Evolutionary conservation across 768 basidiomycete species (phyloP), one percentile per base, ranked within the genome.

Genomic region (Hirschioporus abietinus): DNA sequence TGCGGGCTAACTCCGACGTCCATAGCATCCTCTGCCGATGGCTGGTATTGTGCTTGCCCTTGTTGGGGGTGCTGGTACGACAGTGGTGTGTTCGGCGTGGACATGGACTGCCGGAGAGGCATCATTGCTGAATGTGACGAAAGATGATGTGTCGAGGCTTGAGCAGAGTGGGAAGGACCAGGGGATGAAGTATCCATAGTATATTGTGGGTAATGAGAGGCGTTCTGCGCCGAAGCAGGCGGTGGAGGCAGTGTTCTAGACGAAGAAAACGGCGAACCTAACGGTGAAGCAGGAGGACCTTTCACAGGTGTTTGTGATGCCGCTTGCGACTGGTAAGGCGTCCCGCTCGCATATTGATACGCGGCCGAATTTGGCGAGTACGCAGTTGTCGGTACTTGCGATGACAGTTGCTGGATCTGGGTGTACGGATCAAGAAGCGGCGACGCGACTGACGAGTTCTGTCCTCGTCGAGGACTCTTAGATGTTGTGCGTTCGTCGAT

Each of bases 391-490:
- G 65, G 17, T 52, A 52, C 42, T 20, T 52, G 42, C 42, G 42
- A 52, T 52, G 42, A 52, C 20, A 52, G 42, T 63, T 10, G 67
- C 77, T 90, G 90, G 67, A 86, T 74, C n/a, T 88, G 78, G 65
- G 87, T 81, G 74, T 91, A 92, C 34, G 88, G 86, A 75, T 92
- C 90, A 70, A 91, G 80, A 70, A 89, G 82, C 59, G 91, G 90
- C 23, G 90, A 91, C 60, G 60, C 30, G 24, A 34, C 60, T 12
- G 24, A 25, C 3, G 60, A 25, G 9, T 25, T 61, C 12, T 61
- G 60, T 15, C 60, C 60, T 25, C 60, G 60, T 69, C 88, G 84
- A 65, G 81, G 80, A 36, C 76, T 66, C 66, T 83, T 84, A 70
- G 79, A 76, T 60, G 84, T 79, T 61, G 82, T 76, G 64, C 74